phyloP scores from a whole-genome alignment of 192 early-diverging fungal species.

The Tieghemiomyces parasiticus region DNA sequence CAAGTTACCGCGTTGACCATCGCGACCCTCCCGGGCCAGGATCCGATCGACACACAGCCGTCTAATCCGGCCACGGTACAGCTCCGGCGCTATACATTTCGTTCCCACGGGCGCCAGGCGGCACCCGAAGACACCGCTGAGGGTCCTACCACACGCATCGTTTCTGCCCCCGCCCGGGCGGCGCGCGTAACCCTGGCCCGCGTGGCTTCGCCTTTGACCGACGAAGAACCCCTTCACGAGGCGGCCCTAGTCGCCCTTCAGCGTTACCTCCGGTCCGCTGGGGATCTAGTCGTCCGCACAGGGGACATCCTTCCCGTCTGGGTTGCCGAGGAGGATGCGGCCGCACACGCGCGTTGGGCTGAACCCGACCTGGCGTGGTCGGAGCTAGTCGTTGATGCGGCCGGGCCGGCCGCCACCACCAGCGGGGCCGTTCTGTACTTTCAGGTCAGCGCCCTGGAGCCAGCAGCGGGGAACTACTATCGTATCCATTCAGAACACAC shows the following conservation, averaged over 20 bases:
- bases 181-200: neutral
- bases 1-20: neutral
- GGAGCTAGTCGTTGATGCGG: neutral
- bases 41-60: neutral
- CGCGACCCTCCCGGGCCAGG: neutral
- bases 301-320: constrained; percentile 4
- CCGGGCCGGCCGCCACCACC: neutral
- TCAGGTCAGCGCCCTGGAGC: neutral
- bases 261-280: neutral
- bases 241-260: neutral
- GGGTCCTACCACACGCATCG: neutral
- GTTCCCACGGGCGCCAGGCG: neutral
- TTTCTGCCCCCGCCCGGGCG: neutral
- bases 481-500: constrained; percentile 20
- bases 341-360: too few species aligned
- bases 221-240: constrained; percentile 5
- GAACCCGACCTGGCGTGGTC: neutral
- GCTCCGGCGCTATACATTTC: neutral
- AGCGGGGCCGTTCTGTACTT: neutral
- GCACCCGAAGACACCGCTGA: neutral
- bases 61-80: neutral
- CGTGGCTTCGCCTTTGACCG: neutral
- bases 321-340: neutral
- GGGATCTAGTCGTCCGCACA: neutral
- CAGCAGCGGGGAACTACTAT: neutral